Evolutionary conservation across 1,284 basidiomycete species (phyloP).

Genomic region (Polyporus tsugae): DNA sequence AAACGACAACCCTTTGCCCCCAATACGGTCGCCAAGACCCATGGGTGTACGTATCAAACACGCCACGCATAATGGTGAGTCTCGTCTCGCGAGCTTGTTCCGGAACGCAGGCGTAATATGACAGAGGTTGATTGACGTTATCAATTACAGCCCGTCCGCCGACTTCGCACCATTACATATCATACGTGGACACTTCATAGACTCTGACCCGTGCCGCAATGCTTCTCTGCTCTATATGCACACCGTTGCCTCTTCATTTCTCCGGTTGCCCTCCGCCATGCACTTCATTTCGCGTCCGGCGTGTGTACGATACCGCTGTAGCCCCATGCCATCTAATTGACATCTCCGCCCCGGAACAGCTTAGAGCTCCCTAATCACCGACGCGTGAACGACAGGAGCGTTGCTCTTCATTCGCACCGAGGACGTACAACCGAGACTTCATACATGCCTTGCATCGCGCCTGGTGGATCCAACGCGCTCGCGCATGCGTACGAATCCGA

Average conservation of each 20-base stretch:
- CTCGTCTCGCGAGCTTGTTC: background rate
- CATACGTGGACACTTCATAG: background rate
- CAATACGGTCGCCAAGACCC: conserved; percentile 37
- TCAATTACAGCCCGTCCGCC: background rate
- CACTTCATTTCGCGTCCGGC: background rate
- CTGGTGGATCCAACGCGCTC: background rate
- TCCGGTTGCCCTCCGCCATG: background rate
- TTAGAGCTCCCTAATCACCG: background rate
- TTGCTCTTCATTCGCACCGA: background rate
- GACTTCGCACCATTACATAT: conserved; percentile 1
- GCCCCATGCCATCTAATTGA: conserved; percentile 9
- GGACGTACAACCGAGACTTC: background rate
- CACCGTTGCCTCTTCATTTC: background rate
- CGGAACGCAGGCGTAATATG: background rate
- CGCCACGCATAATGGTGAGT: background rate
- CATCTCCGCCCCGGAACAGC: conserved; percentile 8
- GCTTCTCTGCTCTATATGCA: conserved; percentile 4
- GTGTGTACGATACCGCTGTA: conserved; percentile 12
- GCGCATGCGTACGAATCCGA: background rate
- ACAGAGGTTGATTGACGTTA: conserved; percentile 10
- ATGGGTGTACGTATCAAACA: background rate
- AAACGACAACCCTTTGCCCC: conserved; percentile 25
- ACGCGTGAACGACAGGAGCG: background rate
- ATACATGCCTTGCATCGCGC: background rate
- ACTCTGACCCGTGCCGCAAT: conserved; percentile 2